A percentile compares a stretch with the other conserved stretches of the same genome.
These are phyloP conservation scores for Cercis canadensis DNA, from an alignment of 306 rosid genomes.

Conservation along the genomic window DNA sequence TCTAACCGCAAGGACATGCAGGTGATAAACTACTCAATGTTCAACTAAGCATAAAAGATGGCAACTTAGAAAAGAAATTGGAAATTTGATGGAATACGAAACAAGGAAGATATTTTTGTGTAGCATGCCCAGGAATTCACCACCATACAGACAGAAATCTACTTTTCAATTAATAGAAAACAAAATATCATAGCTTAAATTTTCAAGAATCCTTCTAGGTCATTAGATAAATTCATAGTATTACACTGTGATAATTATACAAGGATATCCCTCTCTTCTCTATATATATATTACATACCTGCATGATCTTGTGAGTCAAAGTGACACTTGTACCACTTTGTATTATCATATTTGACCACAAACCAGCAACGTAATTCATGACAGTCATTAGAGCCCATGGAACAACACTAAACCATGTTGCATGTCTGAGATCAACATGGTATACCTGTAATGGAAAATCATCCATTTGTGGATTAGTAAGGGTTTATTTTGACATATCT, in stretches of 20 bases:
- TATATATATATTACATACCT: conserved; percentile 53
- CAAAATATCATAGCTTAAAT: background rate
- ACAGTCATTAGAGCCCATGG: conserved; percentile 97
- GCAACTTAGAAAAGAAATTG: too few species aligned
- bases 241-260: background rate
- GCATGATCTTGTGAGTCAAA: conserved; percentile 88
- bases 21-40: background rate
- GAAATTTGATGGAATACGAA: conserved; percentile 16
- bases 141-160: background rate
- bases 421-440: conserved; percentile 88
- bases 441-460: conserved; percentile 59
- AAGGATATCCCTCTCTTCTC: background rate
- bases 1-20: conserved; percentile 17
- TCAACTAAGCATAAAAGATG: conserved; percentile 20
- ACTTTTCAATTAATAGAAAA: conserved; percentile 11
- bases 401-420: conserved; percentile 98
- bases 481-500: conserved; percentile 26
- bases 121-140: conserved; percentile 14
- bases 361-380: conserved; percentile 85
- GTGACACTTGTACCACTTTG: conserved; percentile 76
- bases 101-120: background rate
- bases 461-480: conserved; percentile 29
- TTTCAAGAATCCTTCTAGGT: conserved; percentile 23
- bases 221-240: conserved; percentile 3
- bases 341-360: conserved; percentile 87